phyloP scores from a whole-genome alignment of 805 yeast species.

The Cyberlindnera meyerae region DNA sequence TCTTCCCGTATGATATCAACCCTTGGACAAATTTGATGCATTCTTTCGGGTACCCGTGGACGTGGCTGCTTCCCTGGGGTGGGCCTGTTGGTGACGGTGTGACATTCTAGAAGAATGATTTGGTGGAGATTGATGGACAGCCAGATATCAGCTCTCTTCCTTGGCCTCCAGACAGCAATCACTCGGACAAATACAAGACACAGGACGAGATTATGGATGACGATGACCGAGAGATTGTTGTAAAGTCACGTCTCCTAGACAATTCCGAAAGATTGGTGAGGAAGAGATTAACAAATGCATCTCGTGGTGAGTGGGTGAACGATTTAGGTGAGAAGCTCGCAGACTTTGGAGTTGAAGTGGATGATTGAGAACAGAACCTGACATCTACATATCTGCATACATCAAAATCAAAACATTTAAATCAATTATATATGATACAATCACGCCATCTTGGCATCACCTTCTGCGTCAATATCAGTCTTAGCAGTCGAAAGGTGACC shows the following conservation, averaged over 20 bases:
- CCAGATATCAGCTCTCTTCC: slow-evolving; percentile 60
- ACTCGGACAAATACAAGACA: slow-evolving; percentile 28
- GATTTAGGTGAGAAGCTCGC: slow-evolving; percentile 77
- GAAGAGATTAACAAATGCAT: slow-evolving; percentile 25
- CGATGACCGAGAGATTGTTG: slow-evolving; percentile 26
- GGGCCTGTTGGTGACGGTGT: slow-evolving; percentile 57
- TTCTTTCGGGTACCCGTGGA: slow-evolving; percentile 55
- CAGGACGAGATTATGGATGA: slow-evolving; percentile 1
- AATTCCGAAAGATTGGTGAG: background rate
- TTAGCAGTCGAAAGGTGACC: slow-evolving; percentile 9
- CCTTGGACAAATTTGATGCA: slow-evolving; percentile 46
- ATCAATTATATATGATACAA: background rate
- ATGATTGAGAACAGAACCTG: too few relatives aligned
- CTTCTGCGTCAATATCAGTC: slow-evolving; percentile 26
- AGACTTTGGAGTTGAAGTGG: slow-evolving; percentile 86
- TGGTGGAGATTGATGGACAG: slow-evolving; percentile 39
- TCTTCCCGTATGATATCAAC: slow-evolving; percentile 83
- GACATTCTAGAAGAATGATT: slow-evolving; percentile 50
- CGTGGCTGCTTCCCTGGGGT: slow-evolving; percentile 74
- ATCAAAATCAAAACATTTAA: background rate
- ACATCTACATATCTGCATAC: too few relatives aligned
- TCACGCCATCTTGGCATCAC: slow-evolving; percentile 29
- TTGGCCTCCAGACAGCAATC: slow-evolving; percentile 91
- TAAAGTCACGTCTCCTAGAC: slow-evolving; percentile 6
- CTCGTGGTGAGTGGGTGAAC: slow-evolving; percentile 56